phyloP scores from a whole-genome alignment of 768 basidiomycete genomes.

The Leccinum olivaceopallidum region DNA sequence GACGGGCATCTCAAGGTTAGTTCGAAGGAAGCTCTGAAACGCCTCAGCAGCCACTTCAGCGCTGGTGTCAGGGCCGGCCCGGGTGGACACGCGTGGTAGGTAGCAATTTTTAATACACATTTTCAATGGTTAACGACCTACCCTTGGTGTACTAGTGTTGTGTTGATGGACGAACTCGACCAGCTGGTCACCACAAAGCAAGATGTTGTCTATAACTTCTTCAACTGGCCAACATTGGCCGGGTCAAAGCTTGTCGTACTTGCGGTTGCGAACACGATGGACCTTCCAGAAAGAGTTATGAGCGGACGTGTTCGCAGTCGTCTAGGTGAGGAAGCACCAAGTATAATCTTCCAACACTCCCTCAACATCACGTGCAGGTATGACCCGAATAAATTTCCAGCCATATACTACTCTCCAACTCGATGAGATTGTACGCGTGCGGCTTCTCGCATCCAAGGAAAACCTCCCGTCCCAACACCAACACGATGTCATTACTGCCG shows the following conservation, averaged over 20 bases:
- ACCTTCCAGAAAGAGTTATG: constrained; percentile 93
- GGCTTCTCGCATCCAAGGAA: constrained; percentile 62
- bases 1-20: constrained; percentile 67
- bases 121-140: constrained; percentile 2
- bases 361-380: constrained; percentile 49
- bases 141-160: constrained; percentile 58
- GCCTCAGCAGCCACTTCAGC: constrained; percentile 77
- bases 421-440: constrained; percentile 81
- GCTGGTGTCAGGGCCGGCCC: constrained; percentile 66
- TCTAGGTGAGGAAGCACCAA: constrained; percentile 55
- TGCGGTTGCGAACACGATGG: constrained; percentile 98
- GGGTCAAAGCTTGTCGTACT: constrained; percentile 91
- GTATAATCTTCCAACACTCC: neutral
- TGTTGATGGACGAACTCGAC: constrained; percentile 98
- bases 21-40: constrained; percentile 80
- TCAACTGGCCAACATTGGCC: constrained; percentile 96
- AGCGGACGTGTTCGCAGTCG: constrained; percentile 90
- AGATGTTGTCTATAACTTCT: constrained; percentile 99
- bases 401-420: constrained; percentile 82
- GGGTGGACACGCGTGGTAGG: constrained; percentile 85
- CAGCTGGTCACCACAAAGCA: constrained; percentile 95
- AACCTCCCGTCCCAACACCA: constrained; percentile 45
- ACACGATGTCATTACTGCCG: constrained; percentile 55
- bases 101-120: constrained; percentile 11
- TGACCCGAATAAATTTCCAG: constrained; percentile 90